Base-by-base conservation (phyloP, 345 rosid species). In the Ricinus communis region DNA sequence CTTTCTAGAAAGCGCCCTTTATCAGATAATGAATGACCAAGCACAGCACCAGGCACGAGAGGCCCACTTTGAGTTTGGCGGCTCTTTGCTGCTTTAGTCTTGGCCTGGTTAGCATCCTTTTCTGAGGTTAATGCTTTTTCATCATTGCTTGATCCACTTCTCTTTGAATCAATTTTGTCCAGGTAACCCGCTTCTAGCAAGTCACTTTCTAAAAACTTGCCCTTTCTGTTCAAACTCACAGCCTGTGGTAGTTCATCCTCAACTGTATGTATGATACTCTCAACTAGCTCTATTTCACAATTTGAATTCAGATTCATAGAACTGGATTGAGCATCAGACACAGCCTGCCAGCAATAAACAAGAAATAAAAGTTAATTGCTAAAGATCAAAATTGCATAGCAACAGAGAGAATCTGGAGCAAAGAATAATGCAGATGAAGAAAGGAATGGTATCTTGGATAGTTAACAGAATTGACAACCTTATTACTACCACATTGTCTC, bases 51-150 rank as follows among this genome's bases (percentile, higher is more conserved):
- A 78, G 94, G 86, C 72, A 80, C 71, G 62, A 96, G 91, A 14
- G 98, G 97, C 67, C 99, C 98, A 69, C 99, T 93, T 71, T 82
- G 96, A 74, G 85, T 89, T 81, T 91, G 93, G 68, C 91, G 94
- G 82, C 75, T 28, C 84, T 87, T 91, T 50, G 66, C 75, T 49
- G 77, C 13, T 74, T 86, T 91, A 73, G 72, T 62, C 79, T 86
- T 87, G 70, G 85, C 54, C 67, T 81, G 84, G 5, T 72, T 52
- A 13, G 70, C 16, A 19, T 86, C 89, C 50, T 71, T 84, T 69
- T 93, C 95, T 64, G 88, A 80, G 49, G 79, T 79, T 19, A 90
- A 84, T 71, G 84, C 64, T 56, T 59, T 71, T 62, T 75, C 78
- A 60, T 90, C 93, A 69, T 81, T 51, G 81, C 74, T 76, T 61